Evolutionary conservation across 345 rosid species (phyloP).

Genomic region (Gossypium thurberi): DNA sequence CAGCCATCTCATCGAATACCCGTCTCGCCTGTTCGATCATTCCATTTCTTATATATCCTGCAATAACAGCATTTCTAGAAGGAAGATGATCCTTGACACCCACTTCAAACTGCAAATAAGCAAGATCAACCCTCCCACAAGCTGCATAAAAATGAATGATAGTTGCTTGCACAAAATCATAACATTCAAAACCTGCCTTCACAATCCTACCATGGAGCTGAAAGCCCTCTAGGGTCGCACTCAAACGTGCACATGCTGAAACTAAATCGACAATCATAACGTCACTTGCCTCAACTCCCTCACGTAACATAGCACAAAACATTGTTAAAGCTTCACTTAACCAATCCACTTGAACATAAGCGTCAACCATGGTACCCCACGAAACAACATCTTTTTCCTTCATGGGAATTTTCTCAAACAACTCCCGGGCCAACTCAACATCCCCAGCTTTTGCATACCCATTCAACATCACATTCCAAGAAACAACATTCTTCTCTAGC

Average conservation of each 20-base stretch:
- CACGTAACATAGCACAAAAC: conserved; percentile 42
- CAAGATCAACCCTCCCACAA: conserved; percentile 44
- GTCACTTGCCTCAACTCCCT: conserved; percentile 48
- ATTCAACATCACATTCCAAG: conserved; percentile 90
- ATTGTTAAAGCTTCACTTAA: conserved; percentile 50
- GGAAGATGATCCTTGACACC: conserved; percentile 47
- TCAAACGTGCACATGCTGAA: conserved; percentile 56
- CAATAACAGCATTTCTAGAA: conserved; percentile 62
- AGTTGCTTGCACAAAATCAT: conserved; percentile 62
- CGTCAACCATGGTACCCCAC: conserved; percentile 69
- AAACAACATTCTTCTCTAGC: conserved; percentile 50
- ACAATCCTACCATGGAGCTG: conserved; percentile 50
- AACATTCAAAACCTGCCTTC: conserved; percentile 59
- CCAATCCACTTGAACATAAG: conserved; percentile 43
- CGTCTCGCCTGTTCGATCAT: conserved; percentile 50
- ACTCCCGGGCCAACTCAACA: conserved; percentile 39
- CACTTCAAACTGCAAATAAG: conserved; percentile 48
- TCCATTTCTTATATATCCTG: conserved; percentile 56
- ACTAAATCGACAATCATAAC: conserved; percentile 66
- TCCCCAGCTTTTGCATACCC: conserved; percentile 74
- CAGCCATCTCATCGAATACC: conserved; percentile 51
- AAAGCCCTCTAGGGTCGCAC: conserved; percentile 36
- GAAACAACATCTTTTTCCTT: conserved; percentile 60
- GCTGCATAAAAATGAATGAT: conserved; percentile 60
- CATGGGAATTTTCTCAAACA: conserved; percentile 51